A percentile compares a stretch with the other conserved stretches of the same genome.
Evolutionary conservation across 805 yeast genomes (phyloP).

Genomic region (Ogataea dorogensis): DNA sequence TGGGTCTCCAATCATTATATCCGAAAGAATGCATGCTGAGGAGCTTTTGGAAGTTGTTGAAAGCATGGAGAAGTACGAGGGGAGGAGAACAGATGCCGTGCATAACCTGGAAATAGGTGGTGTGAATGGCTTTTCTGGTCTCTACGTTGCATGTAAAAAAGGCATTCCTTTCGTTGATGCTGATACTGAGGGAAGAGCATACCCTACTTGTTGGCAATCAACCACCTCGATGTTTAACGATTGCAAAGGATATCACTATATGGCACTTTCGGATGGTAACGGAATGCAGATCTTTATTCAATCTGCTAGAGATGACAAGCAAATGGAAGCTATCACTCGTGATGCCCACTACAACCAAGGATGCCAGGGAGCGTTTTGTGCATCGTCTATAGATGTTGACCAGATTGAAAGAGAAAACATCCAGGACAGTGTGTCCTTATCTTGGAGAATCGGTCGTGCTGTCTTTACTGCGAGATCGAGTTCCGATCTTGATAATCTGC

Average conservation of each 20-base stretch:
- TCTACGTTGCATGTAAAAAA: constrained; percentile 20
- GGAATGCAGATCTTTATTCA: constrained; percentile 37
- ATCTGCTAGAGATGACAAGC: constrained; percentile 31
- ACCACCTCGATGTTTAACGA: constrained; percentile 38
- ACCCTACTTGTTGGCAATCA: constrained; percentile 42
- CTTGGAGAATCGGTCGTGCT: constrained; percentile 47
- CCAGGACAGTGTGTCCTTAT: constrained; percentile 35
- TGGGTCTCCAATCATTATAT: constrained; percentile 45
- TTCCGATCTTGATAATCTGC: constrained; percentile 34
- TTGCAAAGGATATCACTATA: constrained; percentile 43
- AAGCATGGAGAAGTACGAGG: constrained; percentile 28
- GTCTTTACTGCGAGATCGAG: constrained; percentile 35
- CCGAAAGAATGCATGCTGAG: constrained; percentile 40
- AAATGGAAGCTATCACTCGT: constrained; percentile 38
- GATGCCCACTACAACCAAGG: constrained; percentile 43
- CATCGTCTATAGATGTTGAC: constrained; percentile 34
- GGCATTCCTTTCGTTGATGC: constrained; percentile 34
- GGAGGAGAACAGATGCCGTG: constrained; percentile 32
- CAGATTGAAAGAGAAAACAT: constrained; percentile 32
- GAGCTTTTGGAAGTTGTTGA: constrained; percentile 36
- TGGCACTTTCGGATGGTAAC: constrained; percentile 43
- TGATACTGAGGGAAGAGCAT: constrained; percentile 48
- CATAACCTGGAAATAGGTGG: constrained; percentile 43
- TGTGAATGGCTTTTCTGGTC: constrained; percentile 38
- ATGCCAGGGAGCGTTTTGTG: constrained; percentile 37